Conservation (phyloP, 1,139 yeast genomes). For the Nematodospora anomalae region DNA sequence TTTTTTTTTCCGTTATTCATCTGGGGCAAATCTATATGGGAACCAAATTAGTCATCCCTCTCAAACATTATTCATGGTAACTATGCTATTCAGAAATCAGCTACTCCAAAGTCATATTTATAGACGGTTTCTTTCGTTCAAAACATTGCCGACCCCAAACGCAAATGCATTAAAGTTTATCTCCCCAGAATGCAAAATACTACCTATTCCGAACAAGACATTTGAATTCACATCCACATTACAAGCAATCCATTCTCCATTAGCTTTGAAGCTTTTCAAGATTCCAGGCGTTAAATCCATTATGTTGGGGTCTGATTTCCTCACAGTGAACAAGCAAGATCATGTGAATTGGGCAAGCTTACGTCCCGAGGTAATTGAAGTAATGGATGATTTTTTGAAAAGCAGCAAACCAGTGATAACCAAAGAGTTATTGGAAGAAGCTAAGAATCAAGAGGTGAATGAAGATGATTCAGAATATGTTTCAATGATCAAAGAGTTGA, state of each 20-base stretch:
- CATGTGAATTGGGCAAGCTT: constrained; percentile 48
- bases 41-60: no score
- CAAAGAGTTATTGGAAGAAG: constrained; percentile 42
- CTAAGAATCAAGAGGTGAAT: constrained; percentile 29
- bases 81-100: neutral
- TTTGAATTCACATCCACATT: constrained; percentile 69
- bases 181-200: constrained; percentile 44
- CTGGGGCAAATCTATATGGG: no score
- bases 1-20: constrained; percentile 1
- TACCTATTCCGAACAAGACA: constrained; percentile 66
- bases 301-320: constrained; percentile 73
- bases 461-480: constrained; percentile 54
- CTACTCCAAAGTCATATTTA: neutral
- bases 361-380: constrained; percentile 45
- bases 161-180: constrained; percentile 86
- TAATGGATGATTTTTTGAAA: constrained; percentile 40
- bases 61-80: no score
- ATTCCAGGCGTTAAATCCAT: constrained; percentile 84
- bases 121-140: constrained; percentile 20
- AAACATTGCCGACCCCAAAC: constrained; percentile 73
- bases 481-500: constrained; percentile 58
- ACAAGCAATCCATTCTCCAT: constrained; percentile 74
- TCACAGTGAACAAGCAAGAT: constrained; percentile 49
- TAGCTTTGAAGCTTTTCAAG: constrained; percentile 77
- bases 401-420: constrained; percentile 50